Conservation (phyloP, 2,329 filamentous ascomycete genomes). For the Phoma sp. region DNA sequence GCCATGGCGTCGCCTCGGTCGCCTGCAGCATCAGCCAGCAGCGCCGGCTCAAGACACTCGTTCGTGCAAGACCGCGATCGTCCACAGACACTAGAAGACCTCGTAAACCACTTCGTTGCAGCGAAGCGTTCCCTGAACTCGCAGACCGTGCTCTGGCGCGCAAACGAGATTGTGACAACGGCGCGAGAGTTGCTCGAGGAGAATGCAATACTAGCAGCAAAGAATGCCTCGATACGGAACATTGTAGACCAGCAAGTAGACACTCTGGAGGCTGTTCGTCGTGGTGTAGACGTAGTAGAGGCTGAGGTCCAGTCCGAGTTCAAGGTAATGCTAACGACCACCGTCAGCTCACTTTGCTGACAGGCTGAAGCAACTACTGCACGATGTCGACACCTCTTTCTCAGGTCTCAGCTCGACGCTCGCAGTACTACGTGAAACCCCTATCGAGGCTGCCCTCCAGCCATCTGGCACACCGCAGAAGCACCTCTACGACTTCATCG, state of each 20-base stretch:
- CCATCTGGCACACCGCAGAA: slow-evolving; percentile 60
- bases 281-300: slow-evolving; percentile 53
- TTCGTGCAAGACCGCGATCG: slow-evolving; percentile 40
- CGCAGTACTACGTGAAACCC: slow-evolving; percentile 67
- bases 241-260: slow-evolving; percentile 55
- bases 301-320: slow-evolving; percentile 54
- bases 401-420: slow-evolving; percentile 71
- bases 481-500: slow-evolving; percentile 77
- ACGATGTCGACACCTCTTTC: slow-evolving; percentile 71
- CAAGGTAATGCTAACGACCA: slow-evolving; percentile 35
- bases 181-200: slow-evolving; percentile 81
- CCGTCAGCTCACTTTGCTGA: slow-evolving; percentile 10
- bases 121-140: slow-evolving; percentile 88
- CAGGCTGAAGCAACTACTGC: slow-evolving; percentile 59
- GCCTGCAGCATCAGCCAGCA: slow-evolving; percentile 50
- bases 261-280: slow-evolving; percentile 52
- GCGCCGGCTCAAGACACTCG: slow-evolving; percentile 37
- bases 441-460: slow-evolving; percentile 70
- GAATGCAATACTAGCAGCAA: slow-evolving; percentile 71
- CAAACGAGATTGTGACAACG: slow-evolving; percentile 82
- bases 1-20: slow-evolving; percentile 52
- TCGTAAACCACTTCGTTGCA: slow-evolving; percentile 83
- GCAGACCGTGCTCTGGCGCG: slow-evolving; percentile 81
- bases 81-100: slow-evolving; percentile 69
- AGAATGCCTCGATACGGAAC: slow-evolving; percentile 53